These are phyloP conservation scores for Bromus sterilis DNA, from an alignment of 176 grass and related monocot genomes.

Conservation along the genomic window DNA sequence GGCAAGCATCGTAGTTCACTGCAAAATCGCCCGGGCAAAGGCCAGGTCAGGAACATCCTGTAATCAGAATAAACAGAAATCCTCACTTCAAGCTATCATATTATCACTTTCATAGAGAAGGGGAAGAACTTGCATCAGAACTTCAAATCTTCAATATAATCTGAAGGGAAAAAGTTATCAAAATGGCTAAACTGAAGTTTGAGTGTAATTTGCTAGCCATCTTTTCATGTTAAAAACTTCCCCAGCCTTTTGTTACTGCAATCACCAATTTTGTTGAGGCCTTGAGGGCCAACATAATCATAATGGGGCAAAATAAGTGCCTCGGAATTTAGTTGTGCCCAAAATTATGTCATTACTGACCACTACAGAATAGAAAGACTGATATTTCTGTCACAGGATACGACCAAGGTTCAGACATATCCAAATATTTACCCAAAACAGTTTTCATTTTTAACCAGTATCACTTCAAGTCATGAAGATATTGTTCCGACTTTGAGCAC, in stretches of 20 bases:
- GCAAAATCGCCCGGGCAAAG: conserved; percentile 75
- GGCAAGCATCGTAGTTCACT: conserved; percentile 84
- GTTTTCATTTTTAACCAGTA: background rate
- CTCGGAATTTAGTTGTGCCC: background rate
- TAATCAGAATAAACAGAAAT: conserved; percentile 45
- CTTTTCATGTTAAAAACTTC: background rate
- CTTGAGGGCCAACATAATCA: background rate
- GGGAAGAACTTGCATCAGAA: background rate
- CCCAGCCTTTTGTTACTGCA: background rate
- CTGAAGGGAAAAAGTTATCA: background rate
- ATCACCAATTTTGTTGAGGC: background rate
- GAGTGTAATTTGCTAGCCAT: background rate
- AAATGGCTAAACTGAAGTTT: conserved; percentile 1
- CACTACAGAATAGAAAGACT: background rate
- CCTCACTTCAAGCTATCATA: conserved; percentile 38
- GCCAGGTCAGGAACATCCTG: conserved; percentile 62
- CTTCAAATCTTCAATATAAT: background rate
- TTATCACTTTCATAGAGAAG: conserved; percentile 1
- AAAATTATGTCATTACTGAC: background rate
- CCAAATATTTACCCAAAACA: background rate
- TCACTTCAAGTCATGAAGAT: background rate
- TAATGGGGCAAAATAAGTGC: background rate
- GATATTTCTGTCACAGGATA: background rate
- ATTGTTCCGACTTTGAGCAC: background rate
- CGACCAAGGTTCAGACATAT: background rate